Evolutionary conservation across 2,329 filamentous ascomycete genomes (phyloP), one percentile per base, ranked within the genome.

Genomic region (Fusarium praegraminearum): DNA sequence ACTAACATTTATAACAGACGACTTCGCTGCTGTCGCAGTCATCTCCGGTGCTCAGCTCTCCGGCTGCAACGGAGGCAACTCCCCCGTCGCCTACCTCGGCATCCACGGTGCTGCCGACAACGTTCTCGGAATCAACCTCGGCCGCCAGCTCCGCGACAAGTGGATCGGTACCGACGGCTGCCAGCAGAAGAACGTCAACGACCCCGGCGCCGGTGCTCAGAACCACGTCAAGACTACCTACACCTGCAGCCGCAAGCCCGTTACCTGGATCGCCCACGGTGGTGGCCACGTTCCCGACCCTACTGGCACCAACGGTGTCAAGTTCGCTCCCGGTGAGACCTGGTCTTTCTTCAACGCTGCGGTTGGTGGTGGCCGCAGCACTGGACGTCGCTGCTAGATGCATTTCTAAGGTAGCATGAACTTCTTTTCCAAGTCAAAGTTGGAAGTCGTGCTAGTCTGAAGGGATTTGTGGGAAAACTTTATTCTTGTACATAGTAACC

Each of bases 161-260:
- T 82, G 79, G 66, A 73, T 82, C 9, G 56, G 57, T 16, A 76
- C 79, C 67, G 82, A 83, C 58, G 77, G 78, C 8, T 83, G 81
- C 69, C 65, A 66, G 35, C 60, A 70, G 52, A 65, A 72, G 65
- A 70, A 59, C 16, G 70, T 74, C 28, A 63, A 65, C 20, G 71
- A 76, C 53, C 74, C 73, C 7, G 26, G 16, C 5, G 43, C 53
- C 2, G 73, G 75, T 15, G 67, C 61, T 7, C 50, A 46, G 11
- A 55, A 51, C 22, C 69, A 73, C 51, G 69, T 73, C 61, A 73
- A 74, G 52, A 76, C 76, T 8, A 71, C 73, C 40, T 77, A 78
- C 62, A 47, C 51, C 8, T 78, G 77, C 67, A 59, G 65, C 20
- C 69, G 67, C 13, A 74, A 69, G 38, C 77, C 76, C 16, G 71